phyloP scores from a whole-genome alignment of 164 flowering plant species.

The Cinnamomum micranthum region DNA sequence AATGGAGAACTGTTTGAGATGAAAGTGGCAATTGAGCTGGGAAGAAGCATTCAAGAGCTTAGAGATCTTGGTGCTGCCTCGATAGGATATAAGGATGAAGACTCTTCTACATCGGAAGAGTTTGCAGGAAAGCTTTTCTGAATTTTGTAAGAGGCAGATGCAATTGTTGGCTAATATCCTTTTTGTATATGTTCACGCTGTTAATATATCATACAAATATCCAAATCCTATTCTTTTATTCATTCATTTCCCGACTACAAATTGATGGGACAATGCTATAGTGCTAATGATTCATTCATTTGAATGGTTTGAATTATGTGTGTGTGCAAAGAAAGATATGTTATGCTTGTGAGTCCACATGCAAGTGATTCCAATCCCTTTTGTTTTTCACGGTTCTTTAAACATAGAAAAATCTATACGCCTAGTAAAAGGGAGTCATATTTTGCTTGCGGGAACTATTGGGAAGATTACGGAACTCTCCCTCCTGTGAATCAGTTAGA shows the following conservation, averaged over 20 bases:
- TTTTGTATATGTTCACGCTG: too few species aligned
- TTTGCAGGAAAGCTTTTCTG: slow-evolving; percentile 22
- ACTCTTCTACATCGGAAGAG: slow-evolving; percentile 11
- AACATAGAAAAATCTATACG: too few species aligned
- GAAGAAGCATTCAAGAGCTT: slow-evolving; percentile 44
- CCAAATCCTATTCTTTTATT: background rate
- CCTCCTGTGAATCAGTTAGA: too few species aligned
- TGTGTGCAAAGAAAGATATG: background rate
- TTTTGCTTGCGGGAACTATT: too few species aligned
- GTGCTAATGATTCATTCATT: too few species aligned
- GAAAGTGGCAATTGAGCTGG: slow-evolving; percentile 47
- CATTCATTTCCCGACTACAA: background rate
- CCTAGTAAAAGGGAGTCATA: too few species aligned
- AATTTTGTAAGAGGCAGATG: too few species aligned
- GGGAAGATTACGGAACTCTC: too few species aligned
- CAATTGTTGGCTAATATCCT: background rate
- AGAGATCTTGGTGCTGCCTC: slow-evolving; percentile 22
- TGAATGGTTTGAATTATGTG: background rate
- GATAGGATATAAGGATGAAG: background rate
- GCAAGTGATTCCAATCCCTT: too few species aligned
- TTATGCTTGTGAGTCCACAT: too few species aligned
- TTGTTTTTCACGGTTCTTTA: too few species aligned
- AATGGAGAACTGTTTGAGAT: slow-evolving; percentile 53
- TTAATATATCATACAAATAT: too few species aligned
- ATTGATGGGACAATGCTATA: background rate